Base-by-base conservation (phyloP, 176 grass and related monocot species). In the Aegilops longissima region DNA sequence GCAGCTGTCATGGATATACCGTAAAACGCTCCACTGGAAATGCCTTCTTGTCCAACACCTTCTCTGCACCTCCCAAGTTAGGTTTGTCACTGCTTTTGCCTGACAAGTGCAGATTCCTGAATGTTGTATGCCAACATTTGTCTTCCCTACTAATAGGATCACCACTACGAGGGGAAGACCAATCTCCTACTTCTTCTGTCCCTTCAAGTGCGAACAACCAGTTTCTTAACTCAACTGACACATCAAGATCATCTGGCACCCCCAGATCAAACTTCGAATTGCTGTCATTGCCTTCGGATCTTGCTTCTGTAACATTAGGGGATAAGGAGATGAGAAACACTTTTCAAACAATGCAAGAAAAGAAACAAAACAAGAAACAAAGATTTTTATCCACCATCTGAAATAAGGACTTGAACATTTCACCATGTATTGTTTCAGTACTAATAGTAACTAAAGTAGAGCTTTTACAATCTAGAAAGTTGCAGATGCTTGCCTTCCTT, bases 201-300 rank as follows among this genome's bases (percentile, higher is more conserved):
- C 97, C 97, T 99, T 99, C 94, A 80, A 99, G 92, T 80, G 97
- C 97, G 4, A 99, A 99, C 49, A 99, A 80, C 97, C 97, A 99
- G 84, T 99, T 96, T 77, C 87, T 91, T 81, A 99, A 87, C 72
- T 94, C 87, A 77, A 99, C 85, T 78, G 89, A 96, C 77, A 97
- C 87, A 77, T 94, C 97, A 85, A 99, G 86, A 81, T 96, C 94
- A 81, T 99, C 97, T 84, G 97, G 97, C 87, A 96, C 90, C 81
- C 87, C 94, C 56, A 99, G 64, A 61, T 99, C 97, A 79, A 96
- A 87, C 51, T 91, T 92, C 34, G 40, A 75, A 83, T 71, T 93
- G 73, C 76, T 73, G 82, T 87, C 93, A 76, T 82, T 87, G 34
- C 82, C 85, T 88, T 92, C 56, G 29, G 79, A 85, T 81, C 20